These are phyloP conservation scores for Termitomyces sp. DNA, from an alignment of 768 basidiomycete genomes.

Conservation along the genomic window DNA sequence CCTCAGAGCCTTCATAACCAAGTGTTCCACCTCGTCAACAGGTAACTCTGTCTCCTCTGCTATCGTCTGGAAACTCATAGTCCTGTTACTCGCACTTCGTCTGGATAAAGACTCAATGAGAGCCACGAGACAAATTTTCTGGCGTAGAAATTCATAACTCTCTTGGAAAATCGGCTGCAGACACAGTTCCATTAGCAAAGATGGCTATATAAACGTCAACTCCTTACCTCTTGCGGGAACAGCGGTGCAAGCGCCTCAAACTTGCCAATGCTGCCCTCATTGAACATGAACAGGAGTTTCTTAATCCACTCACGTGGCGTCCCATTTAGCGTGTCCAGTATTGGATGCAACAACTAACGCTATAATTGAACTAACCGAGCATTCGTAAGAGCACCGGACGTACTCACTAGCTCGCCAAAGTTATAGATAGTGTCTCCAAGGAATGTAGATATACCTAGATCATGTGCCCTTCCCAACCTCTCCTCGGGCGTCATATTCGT, in stretches of 20 bases:
- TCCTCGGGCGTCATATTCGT: constrained; percentile 78
- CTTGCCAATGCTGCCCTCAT: constrained; percentile 96
- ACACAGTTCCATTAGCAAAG: not conserved
- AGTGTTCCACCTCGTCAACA: constrained; percentile 88
- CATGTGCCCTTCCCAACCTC: constrained; percentile 77
- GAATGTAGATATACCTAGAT: constrained; percentile 88
- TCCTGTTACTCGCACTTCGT: constrained; percentile 74
- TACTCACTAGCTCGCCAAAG: constrained; percentile 92
- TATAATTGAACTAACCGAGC: not conserved
- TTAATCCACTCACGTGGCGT: constrained; percentile 91
- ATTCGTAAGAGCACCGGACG: not conserved
- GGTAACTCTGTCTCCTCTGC: constrained; percentile 90
- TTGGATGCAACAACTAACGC: constrained; percentile 89
- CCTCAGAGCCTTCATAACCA: constrained; percentile 98
- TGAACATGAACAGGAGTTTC: constrained; percentile 90
- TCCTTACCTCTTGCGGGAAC: constrained; percentile 76
- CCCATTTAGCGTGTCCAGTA: constrained; percentile 77
- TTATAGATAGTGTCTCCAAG: constrained; percentile 96
- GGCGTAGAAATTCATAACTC: constrained; percentile 86
- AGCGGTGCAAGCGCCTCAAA: constrained; percentile 89
- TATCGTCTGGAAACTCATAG: constrained; percentile 88
- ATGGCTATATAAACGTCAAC: constrained; percentile 5
- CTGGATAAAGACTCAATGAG: constrained; percentile 96
- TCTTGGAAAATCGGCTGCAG: constrained; percentile 82
- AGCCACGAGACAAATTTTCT: constrained; percentile 99